These are phyloP conservation scores for Gyrodon lividus DNA, from an alignment of 768 basidiomycete species.

Conservation along the genomic window DNA sequence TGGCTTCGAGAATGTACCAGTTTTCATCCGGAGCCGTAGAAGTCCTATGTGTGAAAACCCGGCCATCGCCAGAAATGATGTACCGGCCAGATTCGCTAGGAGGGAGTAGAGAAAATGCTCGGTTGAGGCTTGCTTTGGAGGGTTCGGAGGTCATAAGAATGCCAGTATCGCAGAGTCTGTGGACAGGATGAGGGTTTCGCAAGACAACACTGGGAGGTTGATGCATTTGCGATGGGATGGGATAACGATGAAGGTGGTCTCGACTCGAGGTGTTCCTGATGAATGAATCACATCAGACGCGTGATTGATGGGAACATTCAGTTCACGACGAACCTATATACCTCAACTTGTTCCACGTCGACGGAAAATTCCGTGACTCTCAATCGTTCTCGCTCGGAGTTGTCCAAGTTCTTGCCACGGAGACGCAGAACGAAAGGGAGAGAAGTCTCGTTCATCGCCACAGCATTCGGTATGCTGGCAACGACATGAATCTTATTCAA, in stretches of 20 bases:
- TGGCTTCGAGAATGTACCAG: slow-evolving; percentile 29
- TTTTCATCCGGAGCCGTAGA: slow-evolving; percentile 10
- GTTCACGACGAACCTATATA: slow-evolving; percentile 51
- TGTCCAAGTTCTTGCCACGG: slow-evolving; percentile 51
- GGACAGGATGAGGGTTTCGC: slow-evolving; percentile 49
- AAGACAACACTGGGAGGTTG: slow-evolving; percentile 70
- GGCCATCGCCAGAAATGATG: slow-evolving; percentile 47
- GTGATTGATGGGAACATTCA: neutral
- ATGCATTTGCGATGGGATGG: slow-evolving; percentile 50
- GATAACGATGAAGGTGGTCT: slow-evolving; percentile 46
- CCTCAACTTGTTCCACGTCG: slow-evolving; percentile 63
- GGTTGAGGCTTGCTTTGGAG: slow-evolving; percentile 26
- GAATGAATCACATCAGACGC: slow-evolving; percentile 6
- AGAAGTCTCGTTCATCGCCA: slow-evolving; percentile 43
- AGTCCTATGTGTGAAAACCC: slow-evolving; percentile 42
- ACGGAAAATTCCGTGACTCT: slow-evolving; percentile 55
- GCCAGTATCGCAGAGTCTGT: slow-evolving; percentile 46
- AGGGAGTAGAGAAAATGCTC: slow-evolving; percentile 50
- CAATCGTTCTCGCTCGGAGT: slow-evolving; percentile 51
- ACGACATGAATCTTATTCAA: slow-evolving; percentile 64
- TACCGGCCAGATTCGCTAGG: slow-evolving; percentile 45
- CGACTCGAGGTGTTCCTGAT: slow-evolving; percentile 42
- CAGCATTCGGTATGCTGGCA: slow-evolving; percentile 57
- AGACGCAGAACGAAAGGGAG: slow-evolving; percentile 62
- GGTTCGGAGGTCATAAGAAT: slow-evolving; percentile 29